Base-by-base conservation (phyloP, 2,329 filamentous ascomycete genomes). In the Cercospora zeina region DNA sequence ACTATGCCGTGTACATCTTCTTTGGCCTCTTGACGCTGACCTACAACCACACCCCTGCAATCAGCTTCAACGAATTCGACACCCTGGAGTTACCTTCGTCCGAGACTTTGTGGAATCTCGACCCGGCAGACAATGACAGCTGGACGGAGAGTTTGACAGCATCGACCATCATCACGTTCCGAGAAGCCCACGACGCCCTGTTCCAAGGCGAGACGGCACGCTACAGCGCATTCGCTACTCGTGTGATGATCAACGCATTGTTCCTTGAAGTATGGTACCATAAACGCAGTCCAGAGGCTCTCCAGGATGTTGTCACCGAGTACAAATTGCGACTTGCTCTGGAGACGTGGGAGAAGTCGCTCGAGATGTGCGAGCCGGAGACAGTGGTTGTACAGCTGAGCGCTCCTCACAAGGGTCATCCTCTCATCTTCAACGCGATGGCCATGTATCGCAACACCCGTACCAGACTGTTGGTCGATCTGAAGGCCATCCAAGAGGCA, bases 181-280 rank as follows among this genome's bases (percentile, higher is more conserved):
- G 95, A 77, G 89, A 96, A 72, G 93, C 95, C 1, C 93, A 97
- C 73, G 92, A 96, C 77, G 93, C 92, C 65, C 85, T 99, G 3
- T 97, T 97, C 82, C 92, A 96, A 76, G 95, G 93, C 67, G 91
- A 97, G 74, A 85, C 86, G 62, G 85, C 93, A 56, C 89, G 89
- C 70, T 99, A 97, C 81, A 97, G 93, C 74, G 93, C 93, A 1
- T 99, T 97, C 75, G 93, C 93, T 4, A 96, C 95, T 10, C 91
- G 95, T 65, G 91, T 97, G 67, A 96, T 99, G 91, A 97, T 97
- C 83, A 99, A 97, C 73, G 93, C 95, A 10, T 83, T 99, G 67
- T 99, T 97, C 82, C 84, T 99, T 54, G 95, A 97, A 77, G 93
- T 97, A 2, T 99, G 95, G 95, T 96, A 96, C 74, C 91, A 97